These are phyloP conservation scores for Secale cereale DNA, from an alignment of 176 grass and related monocot genomes.

Conservation along the genomic window DNA sequence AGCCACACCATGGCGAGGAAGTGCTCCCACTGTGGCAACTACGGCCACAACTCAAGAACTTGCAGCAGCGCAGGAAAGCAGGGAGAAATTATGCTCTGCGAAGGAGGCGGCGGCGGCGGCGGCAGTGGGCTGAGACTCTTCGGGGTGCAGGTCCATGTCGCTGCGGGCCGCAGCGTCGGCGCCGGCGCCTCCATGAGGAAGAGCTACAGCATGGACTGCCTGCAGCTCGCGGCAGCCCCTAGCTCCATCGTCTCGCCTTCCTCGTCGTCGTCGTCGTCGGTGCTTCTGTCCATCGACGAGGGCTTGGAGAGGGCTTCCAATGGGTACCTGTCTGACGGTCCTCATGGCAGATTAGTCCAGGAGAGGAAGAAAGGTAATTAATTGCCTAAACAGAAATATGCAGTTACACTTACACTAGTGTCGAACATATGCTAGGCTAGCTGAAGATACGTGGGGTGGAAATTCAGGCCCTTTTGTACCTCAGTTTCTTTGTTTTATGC, in stretches of 20 bases:
- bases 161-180: background rate
- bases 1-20: constrained; percentile 66
- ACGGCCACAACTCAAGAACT: constrained; percentile 65
- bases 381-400: background rate
- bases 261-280: constrained; percentile 46
- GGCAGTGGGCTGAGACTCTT: constrained; percentile 60
- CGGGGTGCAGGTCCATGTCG: constrained; percentile 78
- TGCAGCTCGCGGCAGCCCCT: constrained; percentile 38
- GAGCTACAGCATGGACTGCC: constrained; percentile 73
- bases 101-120: background rate
- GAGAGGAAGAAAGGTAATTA: constrained; percentile 85
- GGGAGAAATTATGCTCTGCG: constrained; percentile 33
- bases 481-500: background rate
- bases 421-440: background rate
- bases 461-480: background rate
- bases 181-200: constrained; percentile 51
- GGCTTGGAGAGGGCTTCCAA: constrained; percentile 55
- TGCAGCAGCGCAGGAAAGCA: constrained; percentile 35
- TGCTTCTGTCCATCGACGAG: constrained; percentile 66
- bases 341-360: constrained; percentile 51
- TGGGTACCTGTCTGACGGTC: constrained; percentile 76
- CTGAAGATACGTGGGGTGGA: background rate
- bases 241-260: constrained; percentile 43
- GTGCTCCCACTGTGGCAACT: constrained; percentile 66
- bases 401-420: background rate